A percentile compares a stretch with the other conserved stretches of the same genome.
These are phyloP conservation scores for Cynanchum wilfordii DNA, from an alignment of 257 asterid genomes.

Conservation along the genomic window DNA sequence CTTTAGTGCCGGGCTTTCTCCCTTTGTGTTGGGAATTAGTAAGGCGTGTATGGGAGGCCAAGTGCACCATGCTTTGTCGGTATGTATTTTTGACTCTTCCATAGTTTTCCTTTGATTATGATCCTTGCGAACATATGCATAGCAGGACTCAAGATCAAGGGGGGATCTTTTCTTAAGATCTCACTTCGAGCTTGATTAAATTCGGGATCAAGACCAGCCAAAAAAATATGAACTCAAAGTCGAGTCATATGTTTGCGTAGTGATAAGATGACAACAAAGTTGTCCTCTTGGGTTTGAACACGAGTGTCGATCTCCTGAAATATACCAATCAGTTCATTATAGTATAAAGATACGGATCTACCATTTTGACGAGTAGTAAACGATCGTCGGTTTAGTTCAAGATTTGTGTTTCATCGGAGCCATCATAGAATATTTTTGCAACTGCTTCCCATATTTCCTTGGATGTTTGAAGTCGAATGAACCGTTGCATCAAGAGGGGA, in stretches of 20 bases:
- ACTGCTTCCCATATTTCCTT: constrained; percentile 1
- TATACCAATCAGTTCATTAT: background rate
- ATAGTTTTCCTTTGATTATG: background rate
- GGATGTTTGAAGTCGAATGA: background rate
- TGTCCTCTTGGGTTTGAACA: background rate
- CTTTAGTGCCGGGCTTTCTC: too few species aligned
- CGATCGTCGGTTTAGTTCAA: constrained; percentile 1
- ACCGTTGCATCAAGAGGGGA: too few species aligned
- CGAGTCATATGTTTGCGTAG: background rate
- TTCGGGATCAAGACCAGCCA: background rate
- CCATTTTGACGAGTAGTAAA: background rate
- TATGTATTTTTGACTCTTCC: background rate
- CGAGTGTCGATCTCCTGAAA: background rate
- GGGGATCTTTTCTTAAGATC: background rate
- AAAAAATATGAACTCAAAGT: background rate
- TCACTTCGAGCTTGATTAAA: background rate
- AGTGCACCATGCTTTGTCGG: background rate
- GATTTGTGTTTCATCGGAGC: background rate
- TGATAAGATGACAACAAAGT: background rate
- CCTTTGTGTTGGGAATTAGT: too few species aligned
- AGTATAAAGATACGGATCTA: background rate
- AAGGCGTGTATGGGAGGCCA: too few species aligned
- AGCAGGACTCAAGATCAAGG: constrained; percentile 1
- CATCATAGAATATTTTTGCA: background rate
- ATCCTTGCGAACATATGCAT: background rate